Base-by-base conservation (phyloP, 2,329 filamentous ascomycete genomes). In the Trichophyton simii region DNA sequence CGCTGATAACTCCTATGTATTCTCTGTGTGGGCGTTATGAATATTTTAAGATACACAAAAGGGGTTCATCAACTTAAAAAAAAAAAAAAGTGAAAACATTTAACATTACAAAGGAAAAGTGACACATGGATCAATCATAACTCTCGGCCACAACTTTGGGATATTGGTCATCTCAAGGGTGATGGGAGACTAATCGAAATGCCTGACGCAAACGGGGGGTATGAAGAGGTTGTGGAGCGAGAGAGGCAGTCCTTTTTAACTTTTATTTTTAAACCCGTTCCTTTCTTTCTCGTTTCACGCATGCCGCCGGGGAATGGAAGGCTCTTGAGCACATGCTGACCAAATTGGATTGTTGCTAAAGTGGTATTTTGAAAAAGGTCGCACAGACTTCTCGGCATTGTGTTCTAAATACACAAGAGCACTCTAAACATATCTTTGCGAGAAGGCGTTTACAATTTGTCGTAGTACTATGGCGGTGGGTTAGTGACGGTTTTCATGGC, bases 371-470 rank as follows among this genome's bases (percentile, higher is more conserved):
- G 38, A 42, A 69, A 58, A 58, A 13, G 34, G 57, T 46, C n/a
- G 25, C 38, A 46, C 15, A 59, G n/a, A 70, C 72, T 75, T 73
- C 72, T 76, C 73, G 73, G 72, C 72, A 69, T 75, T 73, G 72
- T 66, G 69, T 62, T 60, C 34, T 60, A 50, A 58, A 61, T 48
- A 48, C 44, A 48, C 44, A 25, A 48, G 18, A 48, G 44, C 18
- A 8, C 18, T 48, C 44, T 60, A 62, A 58, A 57, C 50, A 60
- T 48, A 48, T 41, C n/a, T 48, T 62, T 44, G 64, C 57, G 60
- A 62, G 13, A 72, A 75, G 73, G 69, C 73, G 72, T 79, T 78
- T 96, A 96, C 82, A 96, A 87, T 88, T 96, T 96, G 87, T 96
- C 91, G 81, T 96, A 96, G 87, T 95, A 96, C 89, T 95, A 73